phyloP scores from a whole-genome alignment of 352 stramenopile genomes.

The Globisporangium cederbergense region DNA sequence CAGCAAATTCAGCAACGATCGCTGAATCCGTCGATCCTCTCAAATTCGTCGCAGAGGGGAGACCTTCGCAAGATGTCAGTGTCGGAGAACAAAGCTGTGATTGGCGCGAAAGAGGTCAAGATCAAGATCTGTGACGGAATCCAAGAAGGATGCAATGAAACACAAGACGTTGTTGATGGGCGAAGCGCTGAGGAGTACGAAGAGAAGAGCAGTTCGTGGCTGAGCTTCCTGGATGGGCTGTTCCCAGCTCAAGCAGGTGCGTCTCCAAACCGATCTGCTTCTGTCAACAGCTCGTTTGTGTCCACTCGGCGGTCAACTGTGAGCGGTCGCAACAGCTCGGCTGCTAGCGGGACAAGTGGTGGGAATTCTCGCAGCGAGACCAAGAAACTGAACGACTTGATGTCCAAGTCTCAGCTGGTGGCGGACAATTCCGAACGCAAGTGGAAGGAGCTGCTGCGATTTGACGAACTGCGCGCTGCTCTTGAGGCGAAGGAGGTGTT shows the following conservation, averaged over 20 bases:
- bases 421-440: slow-evolving; percentile 54
- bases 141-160: not conserved
- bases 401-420: slow-evolving; percentile 59
- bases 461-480: slow-evolving; percentile 60
- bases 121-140: slow-evolving; percentile 11
- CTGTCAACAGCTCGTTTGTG: not conserved
- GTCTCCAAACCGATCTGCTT: not conserved
- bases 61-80: slow-evolving; percentile 13
- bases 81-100: slow-evolving; percentile 6
- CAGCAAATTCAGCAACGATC: not conserved
- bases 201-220: slow-evolving; percentile 25
- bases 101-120: slow-evolving; percentile 10
- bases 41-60: slow-evolving; percentile 3
- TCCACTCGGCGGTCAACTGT: slow-evolving; percentile 12
- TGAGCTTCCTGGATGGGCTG: slow-evolving; percentile 48
- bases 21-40: slow-evolving; percentile 10
- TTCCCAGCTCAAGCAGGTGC: slow-evolving; percentile 22
- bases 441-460: slow-evolving; percentile 72
- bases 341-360: slow-evolving; percentile 1
- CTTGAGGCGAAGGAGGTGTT: slow-evolving; percentile 84
- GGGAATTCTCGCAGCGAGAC: slow-evolving; percentile 22
- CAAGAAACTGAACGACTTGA: slow-evolving; percentile 65
- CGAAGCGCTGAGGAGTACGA: slow-evolving; percentile 12
- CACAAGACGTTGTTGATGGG: not conserved
- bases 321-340: slow-evolving; percentile 3